Base-by-base conservation (phyloP, 768 basidiomycete genomes). In the Mycena sanguinolenta region DNA sequence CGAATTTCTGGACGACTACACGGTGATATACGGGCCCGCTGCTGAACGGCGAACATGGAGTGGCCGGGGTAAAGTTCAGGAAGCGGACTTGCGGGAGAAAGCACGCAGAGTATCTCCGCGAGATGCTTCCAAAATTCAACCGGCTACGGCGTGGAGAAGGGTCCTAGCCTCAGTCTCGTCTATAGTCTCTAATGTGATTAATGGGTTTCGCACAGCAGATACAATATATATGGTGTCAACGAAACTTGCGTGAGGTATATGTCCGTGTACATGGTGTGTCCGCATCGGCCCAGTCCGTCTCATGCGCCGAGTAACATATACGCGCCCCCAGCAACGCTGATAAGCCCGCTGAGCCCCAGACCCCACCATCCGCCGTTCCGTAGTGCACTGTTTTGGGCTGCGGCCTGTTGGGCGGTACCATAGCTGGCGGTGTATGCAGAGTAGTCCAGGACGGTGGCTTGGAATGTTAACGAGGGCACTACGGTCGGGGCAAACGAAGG, bases 71-170 rank as follows among this genome's bases (percentile, higher is more conserved):
- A 89, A 90, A 73, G 84, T 91, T 0, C 95, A 97, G 75, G 96
- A 96, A 75, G 86, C 87, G 30, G 95, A 95, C 75, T 79, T 98
- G 69, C 86, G 95, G n/a, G 62, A 83, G 88, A 53, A 98, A 98
- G 77, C 97, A 98, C 75, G 89, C 91, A 5, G 96, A 97, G 75
- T 98, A 98, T 79, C 84, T 99, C 60, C 85, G 91, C 50, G 97
- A 98, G 78, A 96, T 96, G 91, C 75, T 96, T 52, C 94, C 94
- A 53, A 95, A 96, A 81, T 96, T 96, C 76, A 95, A 96, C 78
- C 82, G 94, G 58, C 76, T 95, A 65, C 81, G 92, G 65, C 82
- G 89, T 59, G 89, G 87, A 25, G 89, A 90, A 71, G 89, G 86
- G 36, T 80, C 82, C 60, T 89, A 75, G 81, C 12, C 25, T 36